phyloP scores from a whole-genome alignment of 2,329 filamentous ascomycete species.

The Clonostachys rhizophaga region DNA sequence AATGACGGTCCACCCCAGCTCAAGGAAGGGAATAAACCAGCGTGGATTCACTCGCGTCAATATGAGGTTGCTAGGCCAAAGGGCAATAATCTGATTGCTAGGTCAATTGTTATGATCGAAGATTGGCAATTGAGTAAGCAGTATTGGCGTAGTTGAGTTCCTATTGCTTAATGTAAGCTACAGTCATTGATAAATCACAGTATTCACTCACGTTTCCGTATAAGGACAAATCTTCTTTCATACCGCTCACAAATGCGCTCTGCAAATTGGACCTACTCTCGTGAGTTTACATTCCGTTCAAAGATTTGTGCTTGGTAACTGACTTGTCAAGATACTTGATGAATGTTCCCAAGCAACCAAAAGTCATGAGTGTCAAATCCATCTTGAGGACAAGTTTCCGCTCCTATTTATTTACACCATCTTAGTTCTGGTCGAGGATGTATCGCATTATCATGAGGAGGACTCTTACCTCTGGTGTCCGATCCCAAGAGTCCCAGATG shows the following conservation, averaged over 20 bases:
- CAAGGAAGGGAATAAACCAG: slow-evolving; percentile 10
- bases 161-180: neutral
- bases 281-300: neutral
- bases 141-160: slow-evolving; percentile 2
- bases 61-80: slow-evolving; percentile 1
- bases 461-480: neutral
- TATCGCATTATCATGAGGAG: neutral
- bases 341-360: slow-evolving; percentile 1
- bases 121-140: neutral
- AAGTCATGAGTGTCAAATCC: slow-evolving; percentile 1
- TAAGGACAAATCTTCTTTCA: neutral
- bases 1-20: slow-evolving; percentile 10
- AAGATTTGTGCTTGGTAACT: neutral
- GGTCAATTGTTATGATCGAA: neutral
- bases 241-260: neutral
- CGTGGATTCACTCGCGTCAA: slow-evolving; percentile 1
- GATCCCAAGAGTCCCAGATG: slow-evolving; percentile 1
- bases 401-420: neutral
- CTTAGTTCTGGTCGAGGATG: neutral
- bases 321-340: slow-evolving; percentile 1
- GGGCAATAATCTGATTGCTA: neutral
- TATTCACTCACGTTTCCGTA: neutral
- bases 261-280: neutral
- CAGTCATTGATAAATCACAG: neutral
- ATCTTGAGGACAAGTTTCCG: neutral